Evolutionary conservation across 2,329 filamentous ascomycete genomes (phyloP).

Genomic region (Colletotrichum noveboracense): DNA sequence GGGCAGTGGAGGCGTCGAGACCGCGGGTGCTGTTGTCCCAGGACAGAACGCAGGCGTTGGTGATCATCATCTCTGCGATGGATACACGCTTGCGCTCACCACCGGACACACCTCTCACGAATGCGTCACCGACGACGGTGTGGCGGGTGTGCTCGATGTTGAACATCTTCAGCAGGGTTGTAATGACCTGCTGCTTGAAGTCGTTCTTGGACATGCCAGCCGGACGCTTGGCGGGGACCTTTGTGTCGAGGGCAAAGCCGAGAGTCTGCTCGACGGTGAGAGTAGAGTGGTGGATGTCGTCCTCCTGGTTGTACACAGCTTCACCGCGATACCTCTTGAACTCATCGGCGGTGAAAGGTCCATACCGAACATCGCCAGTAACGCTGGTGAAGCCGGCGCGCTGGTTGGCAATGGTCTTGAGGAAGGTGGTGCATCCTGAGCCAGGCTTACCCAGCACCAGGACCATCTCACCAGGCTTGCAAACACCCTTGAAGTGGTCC

Average conservation of each 20-base stretch:
- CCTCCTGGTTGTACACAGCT: slow-evolving; percentile 85
- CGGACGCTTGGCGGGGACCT: slow-evolving; percentile 81
- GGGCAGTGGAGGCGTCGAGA: slow-evolving; percentile 70
- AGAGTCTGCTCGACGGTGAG: slow-evolving; percentile 89
- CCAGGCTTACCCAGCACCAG: slow-evolving; percentile 82
- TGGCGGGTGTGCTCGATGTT: slow-evolving; percentile 88
- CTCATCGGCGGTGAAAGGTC: slow-evolving; percentile 72
- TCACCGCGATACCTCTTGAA: slow-evolving; percentile 82
- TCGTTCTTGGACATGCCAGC: slow-evolving; percentile 73
- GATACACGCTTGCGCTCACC: slow-evolving; percentile 82
- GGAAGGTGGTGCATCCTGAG: slow-evolving; percentile 72
- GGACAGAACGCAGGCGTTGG: slow-evolving; percentile 71
- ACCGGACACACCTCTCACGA: slow-evolving; percentile 80
- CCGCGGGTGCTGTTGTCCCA: slow-evolving; percentile 80
- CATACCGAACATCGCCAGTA: slow-evolving; percentile 76
- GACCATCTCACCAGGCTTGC: slow-evolving; percentile 86
- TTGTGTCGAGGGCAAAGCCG: slow-evolving; percentile 83
- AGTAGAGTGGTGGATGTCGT: slow-evolving; percentile 85
- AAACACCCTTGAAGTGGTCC: slow-evolving; percentile 72
- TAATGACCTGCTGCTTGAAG: slow-evolving; percentile 79
- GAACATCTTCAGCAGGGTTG: slow-evolving; percentile 85
- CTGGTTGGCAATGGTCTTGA: slow-evolving; percentile 73
- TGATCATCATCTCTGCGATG: slow-evolving; percentile 84
- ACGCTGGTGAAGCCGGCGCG: slow-evolving; percentile 60
- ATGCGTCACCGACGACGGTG: slow-evolving; percentile 84